Evolutionary conservation across 163 green algal genomes (phyloP).

Genomic region (Volvox carteri): DNA sequence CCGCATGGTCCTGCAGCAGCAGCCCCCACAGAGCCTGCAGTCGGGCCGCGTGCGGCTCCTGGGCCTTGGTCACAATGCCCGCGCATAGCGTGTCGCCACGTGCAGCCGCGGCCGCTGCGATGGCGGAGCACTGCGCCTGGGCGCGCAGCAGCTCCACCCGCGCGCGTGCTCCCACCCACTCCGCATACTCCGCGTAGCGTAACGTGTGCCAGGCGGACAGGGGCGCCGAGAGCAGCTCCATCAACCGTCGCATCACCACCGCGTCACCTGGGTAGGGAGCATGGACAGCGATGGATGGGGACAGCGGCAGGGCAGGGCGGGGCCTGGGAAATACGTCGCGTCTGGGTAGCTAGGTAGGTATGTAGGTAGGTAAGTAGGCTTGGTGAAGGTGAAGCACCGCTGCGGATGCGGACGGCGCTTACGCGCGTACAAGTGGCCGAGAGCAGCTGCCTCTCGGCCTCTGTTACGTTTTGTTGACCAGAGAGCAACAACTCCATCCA

Average conservation of each 20-base stretch:
- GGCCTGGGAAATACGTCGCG: too few species aligned
- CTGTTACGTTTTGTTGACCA: too few species aligned
- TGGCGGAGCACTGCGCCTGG: constrained; percentile 21
- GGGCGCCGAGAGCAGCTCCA: constrained; percentile 78
- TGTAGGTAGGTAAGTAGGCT: too few species aligned
- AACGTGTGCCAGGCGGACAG: constrained; percentile 64
- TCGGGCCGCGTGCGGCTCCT: constrained; percentile 61
- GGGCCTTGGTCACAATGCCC: constrained; percentile 59
- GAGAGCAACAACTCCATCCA: too few species aligned
- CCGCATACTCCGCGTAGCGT: constrained; percentile 70
- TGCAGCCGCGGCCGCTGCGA: constrained; percentile 31
- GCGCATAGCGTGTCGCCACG: constrained; percentile 50
- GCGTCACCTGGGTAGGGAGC: constrained; percentile 68
- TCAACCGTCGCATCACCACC: constrained; percentile 79
- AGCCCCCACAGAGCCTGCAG: constrained; percentile 72
- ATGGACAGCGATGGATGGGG: too few species aligned
- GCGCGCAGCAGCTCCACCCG: constrained; percentile 69
- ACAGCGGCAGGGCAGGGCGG: too few species aligned
- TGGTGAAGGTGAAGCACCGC: too few species aligned
- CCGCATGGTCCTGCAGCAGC: constrained; percentile 76
- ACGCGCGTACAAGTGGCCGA: too few species aligned
- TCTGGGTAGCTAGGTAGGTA: too few species aligned
- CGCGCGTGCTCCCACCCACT: constrained; percentile 80
- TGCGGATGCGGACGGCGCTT: too few species aligned
- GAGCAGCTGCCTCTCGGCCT: too few species aligned